A percentile compares a stretch with the other conserved stretches of the same genome.
Conservation (phyloP, 192 early-diverging fungal genomes). For the Geranomyces variabilis region DNA sequence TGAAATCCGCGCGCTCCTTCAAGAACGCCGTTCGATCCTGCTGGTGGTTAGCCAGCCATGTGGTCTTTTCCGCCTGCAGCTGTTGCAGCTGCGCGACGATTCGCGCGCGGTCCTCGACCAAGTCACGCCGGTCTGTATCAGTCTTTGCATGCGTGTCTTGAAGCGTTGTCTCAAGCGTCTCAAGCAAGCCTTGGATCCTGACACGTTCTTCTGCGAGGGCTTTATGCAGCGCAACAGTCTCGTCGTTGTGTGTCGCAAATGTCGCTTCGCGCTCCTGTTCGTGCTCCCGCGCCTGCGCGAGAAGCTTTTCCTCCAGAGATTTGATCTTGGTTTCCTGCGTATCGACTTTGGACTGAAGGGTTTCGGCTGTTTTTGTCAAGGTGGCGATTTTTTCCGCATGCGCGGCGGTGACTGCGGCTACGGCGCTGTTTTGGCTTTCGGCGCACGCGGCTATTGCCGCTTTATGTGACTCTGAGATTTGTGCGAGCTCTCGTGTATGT, state of each 20-base stretch:
- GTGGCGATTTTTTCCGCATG: not conserved
- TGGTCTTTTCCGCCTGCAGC: constrained; percentile 3
- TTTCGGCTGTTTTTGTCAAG: not conserved
- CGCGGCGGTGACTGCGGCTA: not conserved
- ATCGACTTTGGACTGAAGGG: not conserved
- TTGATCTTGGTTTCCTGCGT: not conserved
- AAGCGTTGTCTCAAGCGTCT: not conserved
- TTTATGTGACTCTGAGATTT: not conserved
- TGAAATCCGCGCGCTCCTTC: constrained; percentile 6
- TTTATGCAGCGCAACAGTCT: constrained; percentile 9
- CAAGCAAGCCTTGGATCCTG: constrained; percentile 9
- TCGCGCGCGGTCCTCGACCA: constrained; percentile 2
- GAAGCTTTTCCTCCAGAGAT: not conserved
- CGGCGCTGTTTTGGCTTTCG: not conserved
- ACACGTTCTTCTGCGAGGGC: not conserved
- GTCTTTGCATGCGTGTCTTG: constrained; percentile 3
- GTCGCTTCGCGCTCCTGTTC: constrained; percentile 9
- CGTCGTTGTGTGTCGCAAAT: not conserved
- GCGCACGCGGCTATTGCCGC: not conserved
- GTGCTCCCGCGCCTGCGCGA: not conserved
- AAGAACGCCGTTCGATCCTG: not conserved
- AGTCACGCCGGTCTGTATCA: not conserved
- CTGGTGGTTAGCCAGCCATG: constrained; percentile 10
- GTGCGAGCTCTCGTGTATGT: too few species aligned
- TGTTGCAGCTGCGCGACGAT: constrained; percentile 1